These are phyloP conservation scores for Xanthoparmelia taractica DNA, from an alignment of 495 filamentous ascomycete species.

Conservation along the genomic window DNA sequence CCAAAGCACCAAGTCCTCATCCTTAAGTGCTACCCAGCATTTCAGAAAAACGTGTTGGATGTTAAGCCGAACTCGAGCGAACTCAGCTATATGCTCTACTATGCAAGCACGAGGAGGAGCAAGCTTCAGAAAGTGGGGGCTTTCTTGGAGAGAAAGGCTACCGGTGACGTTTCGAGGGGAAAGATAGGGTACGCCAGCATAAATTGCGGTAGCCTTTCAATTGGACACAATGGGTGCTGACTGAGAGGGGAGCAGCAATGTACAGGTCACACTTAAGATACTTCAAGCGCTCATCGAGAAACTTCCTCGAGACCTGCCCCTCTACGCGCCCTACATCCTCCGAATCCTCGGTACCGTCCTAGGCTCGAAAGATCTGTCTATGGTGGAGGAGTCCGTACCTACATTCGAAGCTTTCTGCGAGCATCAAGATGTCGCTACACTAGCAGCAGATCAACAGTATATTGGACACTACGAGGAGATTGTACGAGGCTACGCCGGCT, in stretches of 20 bases:
- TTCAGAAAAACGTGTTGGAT: conserved; percentile 78
- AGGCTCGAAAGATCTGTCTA: conserved; percentile 70
- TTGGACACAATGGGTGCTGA: conserved; percentile 13
- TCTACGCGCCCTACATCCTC: conserved; percentile 74
- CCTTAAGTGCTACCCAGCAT: conserved; percentile 86
- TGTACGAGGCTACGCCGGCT: conserved; percentile 65
- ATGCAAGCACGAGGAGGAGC: conserved; percentile 82
- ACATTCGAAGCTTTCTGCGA: conserved; percentile 79
- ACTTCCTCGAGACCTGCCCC: conserved; percentile 75
- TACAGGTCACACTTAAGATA: conserved; percentile 87
- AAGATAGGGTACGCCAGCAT: conserved; percentile 61
- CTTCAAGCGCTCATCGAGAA: conserved; percentile 85
- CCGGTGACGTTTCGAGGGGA: conserved; percentile 73
- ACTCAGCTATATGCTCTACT: conserved; percentile 90
- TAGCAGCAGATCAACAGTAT: conserved; percentile 75
- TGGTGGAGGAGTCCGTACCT: conserved; percentile 78
- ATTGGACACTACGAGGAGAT: conserved; percentile 73
- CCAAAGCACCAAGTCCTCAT: conserved; percentile 91
- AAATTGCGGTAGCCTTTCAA: background rate
- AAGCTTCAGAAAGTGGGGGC: conserved; percentile 90
- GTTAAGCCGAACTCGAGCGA: conserved; percentile 91
- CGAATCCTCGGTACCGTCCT: conserved; percentile 71
- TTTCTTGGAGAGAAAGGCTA: conserved; percentile 85
- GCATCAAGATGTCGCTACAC: conserved; percentile 67
- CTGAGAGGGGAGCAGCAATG: conserved; percentile 51